Evolutionary conservation across 495 filamentous ascomycete genomes (phyloP).

Genomic region (Penicillium lagena): DNA sequence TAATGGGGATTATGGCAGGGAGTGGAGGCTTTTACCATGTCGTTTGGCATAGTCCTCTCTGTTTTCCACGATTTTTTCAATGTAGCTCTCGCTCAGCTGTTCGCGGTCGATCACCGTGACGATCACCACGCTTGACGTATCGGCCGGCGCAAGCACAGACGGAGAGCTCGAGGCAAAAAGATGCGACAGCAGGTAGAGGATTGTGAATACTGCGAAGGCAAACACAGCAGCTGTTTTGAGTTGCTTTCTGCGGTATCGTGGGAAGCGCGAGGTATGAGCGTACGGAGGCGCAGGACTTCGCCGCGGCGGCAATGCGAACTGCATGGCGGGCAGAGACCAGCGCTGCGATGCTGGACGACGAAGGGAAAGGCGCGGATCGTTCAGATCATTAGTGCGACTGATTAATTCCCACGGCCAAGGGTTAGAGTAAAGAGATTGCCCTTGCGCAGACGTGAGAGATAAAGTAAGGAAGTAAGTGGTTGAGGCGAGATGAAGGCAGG

Average conservation of each 20-base stretch:
- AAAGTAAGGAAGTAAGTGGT: not conserved
- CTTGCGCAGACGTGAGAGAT: not conserved
- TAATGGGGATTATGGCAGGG: not conserved
- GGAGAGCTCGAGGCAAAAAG: constrained; percentile 33
- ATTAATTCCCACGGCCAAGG: not conserved
- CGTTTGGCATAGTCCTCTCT: constrained; percentile 76
- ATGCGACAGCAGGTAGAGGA: constrained; percentile 59
- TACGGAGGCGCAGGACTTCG: constrained; percentile 66
- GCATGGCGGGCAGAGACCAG: constrained; percentile 52
- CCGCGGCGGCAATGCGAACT: constrained; percentile 83
- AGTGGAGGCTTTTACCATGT: constrained; percentile 61
- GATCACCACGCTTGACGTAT: constrained; percentile 74
- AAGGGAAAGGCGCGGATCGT: not conserved
- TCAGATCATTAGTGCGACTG: constrained; percentile 14
- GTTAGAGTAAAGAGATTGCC: too few relatives aligned
- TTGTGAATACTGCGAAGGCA: constrained; percentile 44
- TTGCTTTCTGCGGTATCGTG: constrained; percentile 58
- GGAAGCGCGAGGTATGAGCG: constrained; percentile 53
- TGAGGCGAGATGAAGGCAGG: not conserved
- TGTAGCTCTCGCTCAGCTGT: constrained; percentile 52
- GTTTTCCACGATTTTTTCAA: constrained; percentile 71
- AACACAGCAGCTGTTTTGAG: constrained; percentile 56
- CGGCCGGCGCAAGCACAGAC: constrained; percentile 44
- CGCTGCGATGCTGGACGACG: constrained; percentile 11
- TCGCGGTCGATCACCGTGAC: constrained; percentile 75